Percentiles rank a stretch among this genome's conserved stretches.
These are phyloP conservation scores for Arabidopsis arenosa DNA, from an alignment of 345 rosid genomes.

Conservation along the genomic window DNA sequence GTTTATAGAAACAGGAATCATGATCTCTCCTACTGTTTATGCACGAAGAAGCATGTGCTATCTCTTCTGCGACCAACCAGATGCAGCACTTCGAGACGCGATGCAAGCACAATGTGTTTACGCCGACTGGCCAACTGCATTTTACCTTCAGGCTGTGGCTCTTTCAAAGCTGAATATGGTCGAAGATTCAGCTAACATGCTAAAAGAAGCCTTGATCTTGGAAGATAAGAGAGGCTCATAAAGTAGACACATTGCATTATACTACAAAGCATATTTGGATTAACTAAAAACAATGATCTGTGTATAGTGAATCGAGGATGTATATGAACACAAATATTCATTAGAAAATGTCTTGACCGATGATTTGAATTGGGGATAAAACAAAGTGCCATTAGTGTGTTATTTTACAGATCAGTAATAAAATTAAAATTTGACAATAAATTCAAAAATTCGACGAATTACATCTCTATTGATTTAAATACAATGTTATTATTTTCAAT, in stretches of 20 bases:
- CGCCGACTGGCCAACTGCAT: constrained; percentile 90
- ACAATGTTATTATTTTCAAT: too few species aligned
- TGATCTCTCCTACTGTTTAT: constrained; percentile 85
- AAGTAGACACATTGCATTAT: constrained; percentile 16
- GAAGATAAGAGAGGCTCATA: constrained; percentile 65
- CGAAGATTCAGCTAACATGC: constrained; percentile 80
- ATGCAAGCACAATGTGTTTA: constrained; percentile 93
- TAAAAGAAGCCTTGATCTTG: constrained; percentile 73
- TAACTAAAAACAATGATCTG: not conserved
- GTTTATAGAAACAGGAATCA: constrained; percentile 86
- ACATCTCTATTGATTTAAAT: too few species aligned
- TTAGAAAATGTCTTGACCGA: too few species aligned
- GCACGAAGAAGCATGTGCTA: constrained; percentile 80
- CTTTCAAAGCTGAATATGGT: constrained; percentile 86
- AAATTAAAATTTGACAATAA: too few species aligned
- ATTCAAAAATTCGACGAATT: too few species aligned
- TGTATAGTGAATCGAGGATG: not conserved
- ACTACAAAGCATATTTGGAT: constrained; percentile 1
- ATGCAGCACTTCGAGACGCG: constrained; percentile 90
- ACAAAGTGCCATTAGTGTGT: too few species aligned
- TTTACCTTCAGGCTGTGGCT: constrained; percentile 88
- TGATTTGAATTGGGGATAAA: too few species aligned
- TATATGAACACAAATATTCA: not conserved
- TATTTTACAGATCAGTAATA: too few species aligned
- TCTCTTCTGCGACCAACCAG: constrained; percentile 78